phyloP scores from a whole-genome alignment of 768 basidiomycete genomes.

The Suillus lakei region DNA sequence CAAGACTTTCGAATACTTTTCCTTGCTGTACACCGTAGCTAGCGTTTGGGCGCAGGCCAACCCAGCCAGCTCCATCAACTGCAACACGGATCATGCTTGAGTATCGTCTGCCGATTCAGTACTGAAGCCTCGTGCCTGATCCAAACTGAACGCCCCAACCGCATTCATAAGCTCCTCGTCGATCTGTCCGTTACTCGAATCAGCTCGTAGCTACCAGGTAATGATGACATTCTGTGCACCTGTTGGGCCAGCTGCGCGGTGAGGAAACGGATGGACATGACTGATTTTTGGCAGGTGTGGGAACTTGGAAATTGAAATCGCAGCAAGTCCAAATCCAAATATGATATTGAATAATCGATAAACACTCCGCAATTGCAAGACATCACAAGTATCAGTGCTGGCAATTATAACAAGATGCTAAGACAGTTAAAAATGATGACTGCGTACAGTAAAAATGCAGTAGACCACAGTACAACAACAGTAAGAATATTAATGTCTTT shows the following conservation, averaged over 20 bases:
- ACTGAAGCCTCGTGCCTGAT: slow-evolving; percentile 62
- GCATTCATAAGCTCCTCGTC: slow-evolving; percentile 93
- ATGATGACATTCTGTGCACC: slow-evolving; percentile 40
- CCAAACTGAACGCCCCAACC: slow-evolving; percentile 91
- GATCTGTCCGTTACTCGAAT: slow-evolving; percentile 55
- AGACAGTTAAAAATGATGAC: not conserved
- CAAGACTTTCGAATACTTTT: slow-evolving; percentile 76
- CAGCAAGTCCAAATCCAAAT: not conserved
- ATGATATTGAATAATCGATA: slow-evolving; percentile 6
- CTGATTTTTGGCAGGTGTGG: slow-evolving; percentile 4
- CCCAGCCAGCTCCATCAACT: slow-evolving; percentile 98
- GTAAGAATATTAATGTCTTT: slow-evolving; percentile 7
- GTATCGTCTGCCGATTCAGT: not conserved
- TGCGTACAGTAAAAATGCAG: not conserved
- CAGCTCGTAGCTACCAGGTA: not conserved
- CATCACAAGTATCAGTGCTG: not conserved
- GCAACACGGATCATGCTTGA: slow-evolving; percentile 10
- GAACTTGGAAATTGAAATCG: not conserved
- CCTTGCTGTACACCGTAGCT: slow-evolving; percentile 73
- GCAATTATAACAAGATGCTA: not conserved
- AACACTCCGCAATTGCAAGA: not conserved
- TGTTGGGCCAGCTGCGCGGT: slow-evolving; percentile 79
- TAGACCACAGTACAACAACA: not conserved
- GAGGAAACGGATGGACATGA: slow-evolving; percentile 67
- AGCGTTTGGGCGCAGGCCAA: slow-evolving; percentile 91